Evolutionary conservation across 2,329 filamentous ascomycete genomes (phyloP).

Genomic region (Aspergillus felis): DNA sequence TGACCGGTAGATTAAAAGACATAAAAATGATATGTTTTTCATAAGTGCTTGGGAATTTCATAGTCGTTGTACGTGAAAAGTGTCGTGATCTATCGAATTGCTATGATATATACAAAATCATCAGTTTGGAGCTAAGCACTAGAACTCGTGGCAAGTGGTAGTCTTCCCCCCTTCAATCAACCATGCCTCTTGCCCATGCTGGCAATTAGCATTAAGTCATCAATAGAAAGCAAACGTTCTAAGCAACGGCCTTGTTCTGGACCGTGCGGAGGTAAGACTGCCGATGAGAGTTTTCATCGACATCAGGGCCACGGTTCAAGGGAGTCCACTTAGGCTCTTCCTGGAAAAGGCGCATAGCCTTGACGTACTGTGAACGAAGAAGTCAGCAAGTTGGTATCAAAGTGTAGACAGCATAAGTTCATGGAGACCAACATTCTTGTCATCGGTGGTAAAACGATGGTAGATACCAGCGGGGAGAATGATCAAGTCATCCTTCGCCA

Average conservation of each 20-base stretch:
- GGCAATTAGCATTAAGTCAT: slow-evolving; percentile 5
- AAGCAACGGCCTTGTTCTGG: slow-evolving; percentile 21
- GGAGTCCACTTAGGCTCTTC: slow-evolving; percentile 99
- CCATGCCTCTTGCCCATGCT: slow-evolving; percentile 7
- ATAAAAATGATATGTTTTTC: background rate
- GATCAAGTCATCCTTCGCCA: slow-evolving; percentile 86
- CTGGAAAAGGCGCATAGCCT: slow-evolving; percentile 95
- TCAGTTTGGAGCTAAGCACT: background rate
- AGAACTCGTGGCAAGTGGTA: no score
- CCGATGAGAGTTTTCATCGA: slow-evolving; percentile 74
- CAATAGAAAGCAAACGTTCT: slow-evolving; percentile 13
- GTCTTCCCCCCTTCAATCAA: slow-evolving; percentile 2
- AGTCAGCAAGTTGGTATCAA: slow-evolving; percentile 7
- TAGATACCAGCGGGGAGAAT: slow-evolving; percentile 94
- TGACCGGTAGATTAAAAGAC: background rate
- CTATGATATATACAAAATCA: slow-evolving; percentile 18
- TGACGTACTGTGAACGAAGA: slow-evolving; percentile 67
- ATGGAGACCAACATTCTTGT: slow-evolving; percentile 68
- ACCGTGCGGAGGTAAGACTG: slow-evolving; percentile 65
- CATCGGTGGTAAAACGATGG: slow-evolving; percentile 93
- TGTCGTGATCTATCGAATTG: slow-evolving; percentile 8
- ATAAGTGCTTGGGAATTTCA: background rate
- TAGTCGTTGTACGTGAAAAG: background rate
- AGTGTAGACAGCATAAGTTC: slow-evolving; percentile 1
- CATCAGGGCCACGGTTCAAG: slow-evolving; percentile 71